Base-by-base conservation (phyloP, 768 basidiomycete genomes). In the Pholiota molesta region DNA sequence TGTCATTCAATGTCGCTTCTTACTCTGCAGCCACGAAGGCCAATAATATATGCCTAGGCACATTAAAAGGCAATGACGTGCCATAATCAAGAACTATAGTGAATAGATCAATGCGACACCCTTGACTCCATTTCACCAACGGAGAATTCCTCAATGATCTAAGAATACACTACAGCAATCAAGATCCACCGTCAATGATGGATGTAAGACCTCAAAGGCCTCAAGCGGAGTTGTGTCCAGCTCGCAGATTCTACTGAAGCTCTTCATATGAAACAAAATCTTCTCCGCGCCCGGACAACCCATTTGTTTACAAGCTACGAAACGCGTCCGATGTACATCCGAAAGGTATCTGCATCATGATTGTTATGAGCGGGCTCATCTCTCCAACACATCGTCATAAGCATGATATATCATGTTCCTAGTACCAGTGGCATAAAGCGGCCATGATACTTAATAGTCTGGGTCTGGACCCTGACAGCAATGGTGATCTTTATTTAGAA, bases 241-340 rank as follows among this genome's bases (percentile, higher is more conserved):
- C 47, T 21, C 47, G 23, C 23, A 49, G 47, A 49, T 28, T 44
- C 26, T 28, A 60, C 16, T 51, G 61, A 39, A 52, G 35, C 31
- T 19, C 49, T 62, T 6, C 33, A 52, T 28, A 40, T 59, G 51
- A 56, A 62, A 56, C 17, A 10, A 10, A 35, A 55, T 57, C 21
- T 59, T 57, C 21, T 59, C 19, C 1, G 31, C 14, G 39, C 42
- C n/a, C 44, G n/a, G 45, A 40, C 39, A 52, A 56, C 58, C 51
- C 26, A 49, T 49, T 7, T 37, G 21, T 45, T 16, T 53, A 53
- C 59, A 75, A 86, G 87, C 68, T 79, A 83, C 66, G 77, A 80
- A 62, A 89, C 89, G 10, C 89, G 90, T 68, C 73, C 84, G 3
- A 82, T 87, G 11, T 23, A 49, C 47, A 49, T 26, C 47, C 47